Percentiles rank a stretch among this genome's conserved stretches.
These are phyloP conservation scores for Bothriochloa decipiens DNA, from an alignment of 176 grass and related monocot species.

Conservation along the genomic window DNA sequence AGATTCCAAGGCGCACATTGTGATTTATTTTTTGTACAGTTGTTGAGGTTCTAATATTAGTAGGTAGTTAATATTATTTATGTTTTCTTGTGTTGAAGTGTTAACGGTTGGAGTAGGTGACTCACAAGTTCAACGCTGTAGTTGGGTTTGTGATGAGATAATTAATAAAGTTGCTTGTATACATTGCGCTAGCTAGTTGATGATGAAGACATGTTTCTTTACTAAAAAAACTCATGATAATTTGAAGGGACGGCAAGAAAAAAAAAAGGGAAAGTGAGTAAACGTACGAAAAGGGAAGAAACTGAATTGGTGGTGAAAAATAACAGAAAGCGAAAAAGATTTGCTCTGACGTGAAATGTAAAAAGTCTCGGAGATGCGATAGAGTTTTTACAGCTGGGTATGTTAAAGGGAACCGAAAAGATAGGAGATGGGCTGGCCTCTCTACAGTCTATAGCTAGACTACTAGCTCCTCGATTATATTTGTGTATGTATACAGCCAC, in stretches of 20 bases:
- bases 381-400: background rate
- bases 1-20: background rate
- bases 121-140: slow-evolving; percentile 30
- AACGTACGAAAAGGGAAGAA: background rate
- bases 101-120: slow-evolving; percentile 25
- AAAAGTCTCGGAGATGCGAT: background rate
- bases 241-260: background rate
- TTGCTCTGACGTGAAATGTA: slow-evolving; percentile 21
- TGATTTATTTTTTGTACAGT: background rate
- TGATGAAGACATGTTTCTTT: slow-evolving; percentile 7
- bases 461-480: background rate
- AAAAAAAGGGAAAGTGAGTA: background rate
- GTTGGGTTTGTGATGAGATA: slow-evolving; percentile 8
- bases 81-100: background rate
- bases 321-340: slow-evolving; percentile 26
- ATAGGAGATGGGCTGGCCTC: background rate
- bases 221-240: background rate
- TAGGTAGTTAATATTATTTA: background rate
- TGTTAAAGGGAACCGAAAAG: slow-evolving; percentile 8
- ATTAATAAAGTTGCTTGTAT: slow-evolving; percentile 6
- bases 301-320: background rate
- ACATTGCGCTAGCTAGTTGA: background rate
- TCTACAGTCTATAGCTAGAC: background rate
- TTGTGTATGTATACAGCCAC: background rate
- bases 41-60: background rate